Base-by-base conservation (phyloP, 306 rosid genomes). In the Vigna reflexopilosa region DNA sequence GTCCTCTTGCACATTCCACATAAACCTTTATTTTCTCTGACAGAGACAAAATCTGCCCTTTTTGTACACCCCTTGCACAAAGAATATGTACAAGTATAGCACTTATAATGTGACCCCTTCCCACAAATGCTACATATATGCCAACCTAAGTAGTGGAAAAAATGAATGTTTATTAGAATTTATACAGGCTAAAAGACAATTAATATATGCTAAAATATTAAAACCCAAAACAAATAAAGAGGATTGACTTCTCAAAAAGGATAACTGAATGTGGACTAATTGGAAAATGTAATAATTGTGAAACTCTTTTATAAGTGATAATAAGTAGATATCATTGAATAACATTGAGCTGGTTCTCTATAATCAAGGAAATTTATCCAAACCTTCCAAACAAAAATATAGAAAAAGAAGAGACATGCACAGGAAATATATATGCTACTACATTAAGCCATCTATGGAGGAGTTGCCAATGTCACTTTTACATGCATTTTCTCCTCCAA, bases 71-170 rank as follows among this genome's bases (percentile, higher is more conserved):
- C 88, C 75, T 89, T 96, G 90, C 99, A 96, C 87, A 90, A 81
- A 64, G 99, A 93, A 93, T 79, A 93, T 1, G 99, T 88, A 85
- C 99, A 96, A 15, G 97, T 96, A 59, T 91, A 96, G 87, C 99
- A 96, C 99, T 90, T 84, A 84, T 91, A 90, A 85, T 91, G 89
- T 13, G 96, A 79, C 26, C 85, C 87, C 84, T 89, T 91, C 83
- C 67, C 90, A 76, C 99, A 96, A 75, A 36, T 50, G 80, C 86
- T 96, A 32, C 99, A 96, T 77, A 93, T 85, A 87, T 96, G 99
- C 99, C 98, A 96, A 71, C 99, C 99, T 96, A 90, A 66, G 78
- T 54, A 51, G 62, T 79, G 74, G 19, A 44, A 20, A 72, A 38
- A 70, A 82, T 2, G 22, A 78, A 58, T 2, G 2, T 7, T 70